Evolutionary conservation across 1,284 basidiomycete species (phyloP), one percentile per base, ranked within the genome.

Genomic region (Vanrija sp.): DNA sequence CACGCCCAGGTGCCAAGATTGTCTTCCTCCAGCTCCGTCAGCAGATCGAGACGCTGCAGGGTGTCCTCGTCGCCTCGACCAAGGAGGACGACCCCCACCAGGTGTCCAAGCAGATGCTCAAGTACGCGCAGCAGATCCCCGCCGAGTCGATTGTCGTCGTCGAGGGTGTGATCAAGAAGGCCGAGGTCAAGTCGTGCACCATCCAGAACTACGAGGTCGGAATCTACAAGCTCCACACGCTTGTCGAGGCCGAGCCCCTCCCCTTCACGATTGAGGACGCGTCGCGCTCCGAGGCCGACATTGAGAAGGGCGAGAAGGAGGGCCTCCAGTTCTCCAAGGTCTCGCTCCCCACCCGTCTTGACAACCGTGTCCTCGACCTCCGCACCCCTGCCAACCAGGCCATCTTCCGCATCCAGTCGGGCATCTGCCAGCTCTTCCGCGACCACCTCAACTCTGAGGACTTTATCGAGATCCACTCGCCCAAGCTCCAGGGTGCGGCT

Each of bases 61-160:
- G 89, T 39, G 79, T 98, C 16, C 79, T 97, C 45, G 79, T 82
- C 39, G 84, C 88, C 44, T 64, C 69, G 22, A 58, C 54, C 41
- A 65, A 65, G 37, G 75, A 73, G 43, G 65, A 65, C 38, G 80
- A 88, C 36, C 84, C 86, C 20, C 87, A 86, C 55, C 87, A 86
- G 63, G 83, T 98, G 16, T 97, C 92, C 61, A 96, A 94, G 76
- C 93, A 96, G 75, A 98, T 99, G 96, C 84, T 92, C 51, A 98
- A 95, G 77, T 98, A 89, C 87, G 84, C 87, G 16, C 85, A 85
- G 19, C 72, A 83, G 38, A 79, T 98, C 47, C 80, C 86, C 36
- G 68, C 85, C 61, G 96, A 99, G 78, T 90, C 88, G 54, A 93
- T 99, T 64, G 88, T 98, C 9, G 83, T 93, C 31, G 87, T 97